Evolutionary conservation across 768 basidiomycete genomes (phyloP).

Genomic region (Phallus indusiatus): DNA sequence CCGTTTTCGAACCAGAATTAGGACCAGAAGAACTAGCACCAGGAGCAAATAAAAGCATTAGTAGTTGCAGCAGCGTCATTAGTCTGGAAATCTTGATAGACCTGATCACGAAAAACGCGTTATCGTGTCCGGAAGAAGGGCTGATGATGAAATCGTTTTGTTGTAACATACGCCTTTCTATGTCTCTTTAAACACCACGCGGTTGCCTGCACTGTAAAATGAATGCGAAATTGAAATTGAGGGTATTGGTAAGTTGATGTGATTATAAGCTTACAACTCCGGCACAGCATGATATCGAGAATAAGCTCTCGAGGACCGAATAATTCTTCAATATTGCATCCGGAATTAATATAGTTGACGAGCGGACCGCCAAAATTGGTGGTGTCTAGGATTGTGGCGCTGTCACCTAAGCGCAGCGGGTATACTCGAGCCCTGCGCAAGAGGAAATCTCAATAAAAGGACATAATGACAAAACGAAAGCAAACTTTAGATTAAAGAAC

Average conservation of each 20-base stretch:
- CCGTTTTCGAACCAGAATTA: too few relatives aligned
- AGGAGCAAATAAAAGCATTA: too few relatives aligned
- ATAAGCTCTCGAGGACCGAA: constrained; percentile 59
- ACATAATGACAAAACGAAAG: too few relatives aligned
- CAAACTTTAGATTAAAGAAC: too few relatives aligned
- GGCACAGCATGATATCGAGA: constrained; percentile 67
- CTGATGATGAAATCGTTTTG: constrained; percentile 63
- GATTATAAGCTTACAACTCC: constrained; percentile 1
- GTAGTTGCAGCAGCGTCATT: neutral
- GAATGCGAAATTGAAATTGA: neutral
- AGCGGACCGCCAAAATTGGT: constrained; percentile 52
- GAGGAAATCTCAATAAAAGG: too few relatives aligned
- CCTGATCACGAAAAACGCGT: constrained; percentile 65
- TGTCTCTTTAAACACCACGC: constrained; percentile 48
- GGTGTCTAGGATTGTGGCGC: constrained; percentile 15
- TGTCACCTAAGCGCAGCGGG: too few relatives aligned
- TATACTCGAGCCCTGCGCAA: too few relatives aligned
- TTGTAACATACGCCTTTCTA: constrained; percentile 65
- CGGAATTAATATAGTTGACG: constrained; percentile 53
- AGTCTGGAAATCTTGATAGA: constrained; percentile 40
- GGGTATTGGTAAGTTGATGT: neutral
- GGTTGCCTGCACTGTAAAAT: constrained; percentile 40
- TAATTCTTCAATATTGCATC: constrained; percentile 43
- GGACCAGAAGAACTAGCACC: neutral
- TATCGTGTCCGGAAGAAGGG: constrained; percentile 47